Evolutionary conservation across 805 yeast species (phyloP).

Genomic region (Hanseniaspora meyeri): DNA sequence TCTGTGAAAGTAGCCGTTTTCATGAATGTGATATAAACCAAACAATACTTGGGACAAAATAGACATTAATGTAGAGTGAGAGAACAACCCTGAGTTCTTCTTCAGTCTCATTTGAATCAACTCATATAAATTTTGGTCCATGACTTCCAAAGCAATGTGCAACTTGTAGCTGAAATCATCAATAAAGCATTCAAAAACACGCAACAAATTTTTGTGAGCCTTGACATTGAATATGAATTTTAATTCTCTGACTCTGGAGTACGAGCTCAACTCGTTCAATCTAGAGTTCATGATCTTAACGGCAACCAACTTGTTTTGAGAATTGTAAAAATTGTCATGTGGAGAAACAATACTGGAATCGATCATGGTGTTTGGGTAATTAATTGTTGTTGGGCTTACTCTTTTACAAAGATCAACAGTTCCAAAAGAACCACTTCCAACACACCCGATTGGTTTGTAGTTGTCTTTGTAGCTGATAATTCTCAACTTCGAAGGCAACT

Average conservation of each 20-base stretch:
- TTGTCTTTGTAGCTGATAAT: slow-evolving; percentile 31
- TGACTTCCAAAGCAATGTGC: slow-evolving; percentile 78
- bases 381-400: slow-evolving; percentile 17
- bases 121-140: slow-evolving; percentile 73
- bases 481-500: slow-evolving; percentile 1
- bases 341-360: slow-evolving; percentile 24
- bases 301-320: slow-evolving; percentile 46
- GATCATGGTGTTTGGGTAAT: slow-evolving; percentile 35
- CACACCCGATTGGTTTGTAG: slow-evolving; percentile 39
- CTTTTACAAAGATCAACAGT: slow-evolving; percentile 52
- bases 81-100: slow-evolving; percentile 28
- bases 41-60: slow-evolving; percentile 58
- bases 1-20: slow-evolving; percentile 50
- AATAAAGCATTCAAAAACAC: slow-evolving; percentile 65
- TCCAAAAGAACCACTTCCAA: slow-evolving; percentile 73
- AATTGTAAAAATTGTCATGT: slow-evolving; percentile 27
- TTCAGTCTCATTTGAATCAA: slow-evolving; percentile 47
- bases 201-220: slow-evolving; percentile 59
- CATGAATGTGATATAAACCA: slow-evolving; percentile 77
- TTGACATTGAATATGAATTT: slow-evolving; percentile 55
- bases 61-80: slow-evolving; percentile 48
- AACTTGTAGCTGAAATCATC: slow-evolving; percentile 48
- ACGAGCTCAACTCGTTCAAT: slow-evolving; percentile 41
- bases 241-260: slow-evolving; percentile 51
- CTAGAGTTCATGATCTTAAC: slow-evolving; percentile 63